Evolutionary conservation across 2,329 filamentous ascomycete genomes (phyloP).

Genomic region (Hypoxylon sp.): DNA sequence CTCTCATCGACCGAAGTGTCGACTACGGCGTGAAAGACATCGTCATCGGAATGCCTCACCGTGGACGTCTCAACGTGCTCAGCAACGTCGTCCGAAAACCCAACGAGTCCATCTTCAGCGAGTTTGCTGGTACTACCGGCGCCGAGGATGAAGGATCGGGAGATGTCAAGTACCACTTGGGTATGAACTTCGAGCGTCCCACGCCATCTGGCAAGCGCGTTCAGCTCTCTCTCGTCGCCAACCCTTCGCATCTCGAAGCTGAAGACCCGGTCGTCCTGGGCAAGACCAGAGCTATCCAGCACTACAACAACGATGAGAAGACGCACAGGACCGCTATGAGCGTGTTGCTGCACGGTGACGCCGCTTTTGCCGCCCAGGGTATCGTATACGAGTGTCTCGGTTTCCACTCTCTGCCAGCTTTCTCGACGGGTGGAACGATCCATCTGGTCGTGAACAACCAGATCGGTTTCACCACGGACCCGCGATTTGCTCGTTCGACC

Average conservation of each 20-base stretch:
- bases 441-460: constrained; percentile 99
- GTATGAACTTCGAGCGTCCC: constrained; percentile 99
- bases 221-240: constrained; percentile 97
- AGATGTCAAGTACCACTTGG: constrained; percentile 98
- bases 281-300: constrained; percentile 96
- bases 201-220: constrained; percentile 98
- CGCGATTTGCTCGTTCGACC: constrained; percentile 94
- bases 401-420: constrained; percentile 93
- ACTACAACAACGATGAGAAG: constrained; percentile 97
- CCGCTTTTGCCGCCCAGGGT: constrained; percentile 95
- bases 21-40: constrained; percentile 99
- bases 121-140: constrained; percentile 88
- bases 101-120: constrained; percentile 99
- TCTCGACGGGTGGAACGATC: constrained; percentile 96
- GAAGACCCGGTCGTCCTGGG: constrained; percentile 97
- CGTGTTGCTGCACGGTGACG: constrained; percentile 95
- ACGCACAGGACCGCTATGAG: constrained; percentile 91
- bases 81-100: constrained; percentile 99
- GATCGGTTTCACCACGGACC: constrained; percentile 99
- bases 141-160: constrained; percentile 95
- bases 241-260: constrained; percentile 96
- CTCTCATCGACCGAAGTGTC: constrained; percentile 95
- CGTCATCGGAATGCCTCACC: constrained; percentile 98
- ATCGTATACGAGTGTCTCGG: constrained; percentile 98
- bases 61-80: constrained; percentile 96